These are phyloP conservation scores for Cucumis cinereus DNA, from an alignment of 306 rosid genomes.

Conservation along the genomic window DNA sequence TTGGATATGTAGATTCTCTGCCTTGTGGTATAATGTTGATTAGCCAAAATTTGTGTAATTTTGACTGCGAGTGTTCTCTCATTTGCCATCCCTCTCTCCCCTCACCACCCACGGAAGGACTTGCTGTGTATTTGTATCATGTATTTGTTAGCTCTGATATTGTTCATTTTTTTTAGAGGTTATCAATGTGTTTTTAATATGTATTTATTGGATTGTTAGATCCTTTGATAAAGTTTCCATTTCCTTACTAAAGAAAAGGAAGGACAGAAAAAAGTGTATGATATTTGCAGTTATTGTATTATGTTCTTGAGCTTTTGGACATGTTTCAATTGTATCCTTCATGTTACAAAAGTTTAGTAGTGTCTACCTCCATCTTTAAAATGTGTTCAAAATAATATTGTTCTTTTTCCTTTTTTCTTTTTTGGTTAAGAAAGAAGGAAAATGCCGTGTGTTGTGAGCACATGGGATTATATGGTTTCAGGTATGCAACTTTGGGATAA, in stretches of 20 bases:
- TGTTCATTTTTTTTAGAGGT: neutral
- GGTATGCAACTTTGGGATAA: no score
- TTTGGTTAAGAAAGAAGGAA: no score
- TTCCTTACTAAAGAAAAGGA: neutral
- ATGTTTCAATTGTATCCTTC: no score
- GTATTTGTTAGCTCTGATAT: neutral
- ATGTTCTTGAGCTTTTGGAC: no score
- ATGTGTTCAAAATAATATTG: no score
- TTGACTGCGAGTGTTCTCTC: neutral
- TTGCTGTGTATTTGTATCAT: neutral
- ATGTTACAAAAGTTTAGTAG: no score
- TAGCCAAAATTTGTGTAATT: neutral
- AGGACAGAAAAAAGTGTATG: neutral
- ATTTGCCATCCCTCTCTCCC: neutral
- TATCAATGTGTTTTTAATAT: neutral
- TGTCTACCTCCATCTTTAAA: no score
- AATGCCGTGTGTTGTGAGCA: no score
- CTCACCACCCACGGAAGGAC: neutral
- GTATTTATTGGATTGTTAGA: neutral
- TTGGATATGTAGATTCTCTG: neutral
- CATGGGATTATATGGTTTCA: no score
- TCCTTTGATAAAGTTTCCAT: neutral
- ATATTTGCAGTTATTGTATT: neutral
- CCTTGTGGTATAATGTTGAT: neutral
- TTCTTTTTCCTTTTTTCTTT: no score